A percentile compares a stretch with the other conserved stretches of the same genome.
Evolutionary conservation across 1,139 yeast genomes (phyloP).

Genomic region (Casaregolazyma lundiana): DNA sequence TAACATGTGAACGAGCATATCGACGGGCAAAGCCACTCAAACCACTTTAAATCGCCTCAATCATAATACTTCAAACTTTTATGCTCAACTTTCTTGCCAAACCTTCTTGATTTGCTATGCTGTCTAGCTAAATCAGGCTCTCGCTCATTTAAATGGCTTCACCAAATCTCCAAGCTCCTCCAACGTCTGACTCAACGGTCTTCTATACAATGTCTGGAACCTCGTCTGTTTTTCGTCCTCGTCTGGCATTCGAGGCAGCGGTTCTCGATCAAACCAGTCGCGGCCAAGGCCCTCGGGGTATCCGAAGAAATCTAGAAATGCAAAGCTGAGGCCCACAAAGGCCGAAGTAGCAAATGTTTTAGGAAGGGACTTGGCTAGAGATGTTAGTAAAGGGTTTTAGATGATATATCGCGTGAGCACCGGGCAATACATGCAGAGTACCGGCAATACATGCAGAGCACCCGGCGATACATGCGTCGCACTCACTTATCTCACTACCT

Average conservation of each 20-base stretch:
- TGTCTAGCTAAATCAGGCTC: not conserved
- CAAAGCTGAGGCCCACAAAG: slow-evolving; percentile 36
- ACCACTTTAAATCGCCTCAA: too few species aligned
- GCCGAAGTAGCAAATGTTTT: slow-evolving; percentile 44
- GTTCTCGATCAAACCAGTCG: slow-evolving; percentile 29
- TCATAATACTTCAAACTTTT: too few species aligned
- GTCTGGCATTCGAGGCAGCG: slow-evolving; percentile 25
- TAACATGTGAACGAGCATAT: too few species aligned
- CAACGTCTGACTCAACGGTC: slow-evolving; percentile 76
- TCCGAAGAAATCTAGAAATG: slow-evolving; percentile 45
- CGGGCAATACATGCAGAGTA: too few species aligned
- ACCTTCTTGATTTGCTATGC: not conserved
- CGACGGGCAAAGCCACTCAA: too few species aligned
- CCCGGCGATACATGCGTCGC: too few species aligned
- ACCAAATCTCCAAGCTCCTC: slow-evolving; percentile 57
- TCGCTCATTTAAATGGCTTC: slow-evolving; percentile 20
- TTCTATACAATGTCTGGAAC: slow-evolving; percentile 79
- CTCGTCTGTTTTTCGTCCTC: slow-evolving; percentile 59
- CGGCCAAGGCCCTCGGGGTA: slow-evolving; percentile 38
- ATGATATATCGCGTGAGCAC: too few species aligned
- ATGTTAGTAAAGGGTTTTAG: slow-evolving; percentile 2
- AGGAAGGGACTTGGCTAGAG: slow-evolving; percentile 23
- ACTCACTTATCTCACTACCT: too few species aligned
- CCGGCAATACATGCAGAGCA: too few species aligned
- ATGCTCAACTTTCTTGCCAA: too few species aligned